Base-by-base conservation (phyloP, 2,329 filamentous ascomycete species). In the Sclerotinia nivalis region DNA sequence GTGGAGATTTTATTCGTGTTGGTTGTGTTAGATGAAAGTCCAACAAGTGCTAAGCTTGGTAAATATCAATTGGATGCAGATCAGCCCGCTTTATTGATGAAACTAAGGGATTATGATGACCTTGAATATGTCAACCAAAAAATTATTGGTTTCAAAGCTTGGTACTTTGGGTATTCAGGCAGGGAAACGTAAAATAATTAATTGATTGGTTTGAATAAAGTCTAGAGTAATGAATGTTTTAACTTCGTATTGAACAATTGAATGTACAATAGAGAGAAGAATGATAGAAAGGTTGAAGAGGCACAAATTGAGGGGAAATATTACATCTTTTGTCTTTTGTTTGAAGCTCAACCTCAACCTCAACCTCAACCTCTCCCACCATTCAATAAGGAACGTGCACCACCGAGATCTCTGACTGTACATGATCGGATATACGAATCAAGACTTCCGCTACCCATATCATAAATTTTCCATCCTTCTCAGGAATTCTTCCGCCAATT, bases 61-160 rank as follows among this genome's bases (percentile, higher is more conserved):
- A 68, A 61, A 52, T 56, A 31, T 68, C 31, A 60, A 54, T 68
- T 34, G 66, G 31, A 68, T 68, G 66, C 47, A 60, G 66, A 68
- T 61, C 66, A 61, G 45, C 55, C 66, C 66, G 66, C 66, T 68
- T 68, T 52, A 68, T 43, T 60, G 34, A 31, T 31, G 25, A 25
- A 61, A 60, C 40, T 43, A 55, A 34, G 12, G 50, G 52, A 45
- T 47, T 37, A 7, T n/a, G 54, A n/a, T 22, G 54, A 40, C 34
- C 28, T 18, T 25, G 59, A 20, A 43, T 12, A 50, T 52, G 7
- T 37, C 25, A 49, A 49, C 5, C 45, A 49, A 45, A 61, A n/a
- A 49, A 34, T 37, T 34, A 58, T 4, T 47, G 25, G n/a, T 25
- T 56, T 45, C n/a, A 15, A 66, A 56, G 52, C 64, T 66, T 66